phyloP scores from a whole-genome alignment of 805 yeast genomes.

The Sungouiozyma intestinalis region DNA sequence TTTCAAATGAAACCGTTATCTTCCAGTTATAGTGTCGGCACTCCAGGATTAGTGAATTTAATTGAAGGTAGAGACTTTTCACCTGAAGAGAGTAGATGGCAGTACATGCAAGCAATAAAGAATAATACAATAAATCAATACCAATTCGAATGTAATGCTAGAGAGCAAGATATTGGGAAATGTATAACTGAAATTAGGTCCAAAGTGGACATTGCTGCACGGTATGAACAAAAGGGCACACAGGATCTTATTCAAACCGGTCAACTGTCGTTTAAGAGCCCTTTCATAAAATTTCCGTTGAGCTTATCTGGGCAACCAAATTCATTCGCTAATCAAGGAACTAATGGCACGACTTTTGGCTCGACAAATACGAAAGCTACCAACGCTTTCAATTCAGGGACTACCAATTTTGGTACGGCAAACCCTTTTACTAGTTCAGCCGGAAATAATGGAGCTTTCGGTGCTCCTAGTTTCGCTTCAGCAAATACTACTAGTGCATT shows the following conservation, averaged over 20 bases:
- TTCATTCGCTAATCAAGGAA: not conserved
- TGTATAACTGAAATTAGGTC: slow-evolving; percentile 31
- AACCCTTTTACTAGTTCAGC: slow-evolving; percentile 7
- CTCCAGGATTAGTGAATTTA: slow-evolving; percentile 39
- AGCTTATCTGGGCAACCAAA: slow-evolving; percentile 21
- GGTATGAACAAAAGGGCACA: slow-evolving; percentile 43
- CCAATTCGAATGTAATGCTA: slow-evolving; percentile 31
- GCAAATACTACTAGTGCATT: slow-evolving; percentile 2
- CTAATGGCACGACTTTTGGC: not conserved
- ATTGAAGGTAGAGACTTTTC: slow-evolving; percentile 45
- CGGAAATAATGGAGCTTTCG: slow-evolving; percentile 1
- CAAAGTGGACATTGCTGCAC: slow-evolving; percentile 42
- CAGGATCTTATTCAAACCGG: slow-evolving; percentile 22
- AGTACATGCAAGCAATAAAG: slow-evolving; percentile 34
- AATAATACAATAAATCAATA: slow-evolving; percentile 31
- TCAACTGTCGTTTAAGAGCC: slow-evolving; percentile 15
- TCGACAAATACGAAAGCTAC: slow-evolving; percentile 1
- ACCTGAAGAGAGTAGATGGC: slow-evolving; percentile 41
- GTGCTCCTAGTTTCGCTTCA: not conserved
- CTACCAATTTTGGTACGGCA: slow-evolving; percentile 2
- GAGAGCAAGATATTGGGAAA: slow-evolving; percentile 38
- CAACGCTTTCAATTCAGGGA: slow-evolving; percentile 2
- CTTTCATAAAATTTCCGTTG: slow-evolving; percentile 29
- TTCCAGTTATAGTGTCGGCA: slow-evolving; percentile 40
- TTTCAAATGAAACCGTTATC: slow-evolving; percentile 29